A percentile compares a stretch with the other conserved stretches of the same genome.
Conservation (phyloP, 148 eudicot genomes). For the Persicaria tinctoria region DNA sequence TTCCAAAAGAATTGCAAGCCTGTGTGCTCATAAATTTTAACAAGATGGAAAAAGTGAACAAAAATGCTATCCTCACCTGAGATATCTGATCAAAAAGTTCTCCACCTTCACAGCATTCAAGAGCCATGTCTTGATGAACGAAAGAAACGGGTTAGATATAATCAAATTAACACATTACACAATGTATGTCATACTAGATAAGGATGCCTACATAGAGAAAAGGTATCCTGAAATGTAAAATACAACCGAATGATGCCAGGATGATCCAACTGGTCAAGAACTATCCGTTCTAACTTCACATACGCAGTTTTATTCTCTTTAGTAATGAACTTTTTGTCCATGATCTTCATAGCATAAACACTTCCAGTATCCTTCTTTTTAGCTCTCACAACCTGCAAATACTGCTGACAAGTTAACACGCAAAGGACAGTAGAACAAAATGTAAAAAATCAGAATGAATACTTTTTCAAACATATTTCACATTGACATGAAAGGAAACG, state of each 20-base stretch:
- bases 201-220: conserved; percentile 68
- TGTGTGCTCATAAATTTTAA: no score
- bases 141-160: neutral
- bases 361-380: conserved; percentile 82
- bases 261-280: conserved; percentile 93
- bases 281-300: conserved; percentile 90
- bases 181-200: neutral
- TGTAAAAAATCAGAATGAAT: neutral
- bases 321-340: conserved; percentile 98
- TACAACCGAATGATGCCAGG: conserved; percentile 80
- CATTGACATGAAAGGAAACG: neutral
- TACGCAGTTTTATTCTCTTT: conserved; percentile 97
- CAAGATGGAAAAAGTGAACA: no score
- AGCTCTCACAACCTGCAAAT: conserved; percentile 77
- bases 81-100: conserved; percentile 98
- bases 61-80: conserved; percentile 47
- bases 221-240: conserved; percentile 90
- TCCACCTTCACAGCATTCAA: conserved; percentile 96
- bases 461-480: neutral
- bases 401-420: neutral
- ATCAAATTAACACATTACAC: neutral
- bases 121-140: conserved; percentile 81
- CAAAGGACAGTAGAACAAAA: neutral
- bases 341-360: conserved; percentile 86
- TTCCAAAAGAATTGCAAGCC: neutral